These are phyloP conservation scores for Neurospora discreta DNA, from an alignment of 495 filamentous ascomycete species.

Conservation along the genomic window DNA sequence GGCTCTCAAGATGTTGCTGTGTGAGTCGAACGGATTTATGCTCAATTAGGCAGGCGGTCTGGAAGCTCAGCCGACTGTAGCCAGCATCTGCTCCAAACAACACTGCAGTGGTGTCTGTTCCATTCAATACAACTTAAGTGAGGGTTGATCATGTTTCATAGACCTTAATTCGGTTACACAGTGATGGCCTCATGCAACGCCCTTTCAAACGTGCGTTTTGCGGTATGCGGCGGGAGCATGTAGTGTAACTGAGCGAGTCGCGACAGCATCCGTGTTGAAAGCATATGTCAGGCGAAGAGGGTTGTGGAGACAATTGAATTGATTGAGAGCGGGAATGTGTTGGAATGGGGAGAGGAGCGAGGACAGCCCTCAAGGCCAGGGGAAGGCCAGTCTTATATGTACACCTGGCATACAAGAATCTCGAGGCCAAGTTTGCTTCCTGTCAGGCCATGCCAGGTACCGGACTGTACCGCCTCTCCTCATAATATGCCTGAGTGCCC, in stretches of 20 bases:
- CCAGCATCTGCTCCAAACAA: not conserved
- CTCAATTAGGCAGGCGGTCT: constrained; percentile 10
- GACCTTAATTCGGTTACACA: not conserved
- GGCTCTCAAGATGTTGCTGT: not conserved
- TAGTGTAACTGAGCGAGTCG: not conserved
- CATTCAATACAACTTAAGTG: too few species aligned
- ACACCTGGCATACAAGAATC: too few species aligned
- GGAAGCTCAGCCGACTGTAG: not conserved
- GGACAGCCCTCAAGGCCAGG: too few species aligned
- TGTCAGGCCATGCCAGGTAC: too few species aligned
- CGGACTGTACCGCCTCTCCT: too few species aligned
- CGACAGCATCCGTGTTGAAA: not conserved
- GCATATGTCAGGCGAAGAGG: not conserved
- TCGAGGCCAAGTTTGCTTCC: too few species aligned
- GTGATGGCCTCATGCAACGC: not conserved
- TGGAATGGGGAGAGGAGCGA: too few species aligned
- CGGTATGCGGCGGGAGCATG: not conserved
- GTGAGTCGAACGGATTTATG: not conserved
- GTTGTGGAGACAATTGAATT: too few species aligned
- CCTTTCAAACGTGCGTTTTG: not conserved
- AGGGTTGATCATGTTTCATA: not conserved
- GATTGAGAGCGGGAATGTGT: too few species aligned
- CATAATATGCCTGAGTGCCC: too few species aligned
- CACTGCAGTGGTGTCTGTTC: too few species aligned
- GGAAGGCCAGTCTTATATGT: too few species aligned